Conservation (phyloP, 257 asterid species). For the Leptodermis oblonga region DNA sequence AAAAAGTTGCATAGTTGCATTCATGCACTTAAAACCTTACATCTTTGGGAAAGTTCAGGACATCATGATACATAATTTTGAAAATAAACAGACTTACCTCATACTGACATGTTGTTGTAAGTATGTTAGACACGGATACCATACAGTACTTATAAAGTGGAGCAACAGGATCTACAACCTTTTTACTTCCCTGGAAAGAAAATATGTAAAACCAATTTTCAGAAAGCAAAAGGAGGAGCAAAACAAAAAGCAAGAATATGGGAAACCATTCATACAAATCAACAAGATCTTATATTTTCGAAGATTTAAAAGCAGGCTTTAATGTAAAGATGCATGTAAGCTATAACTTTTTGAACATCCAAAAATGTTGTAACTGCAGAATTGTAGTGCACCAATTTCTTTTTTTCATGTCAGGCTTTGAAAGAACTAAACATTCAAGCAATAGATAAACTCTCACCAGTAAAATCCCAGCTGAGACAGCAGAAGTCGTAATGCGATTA, state of each 20-base stretch:
- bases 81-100: constrained; percentile 50
- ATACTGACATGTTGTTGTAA: constrained; percentile 94
- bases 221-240: constrained; percentile 13
- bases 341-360: not conserved
- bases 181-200: constrained; percentile 60
- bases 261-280: not conserved
- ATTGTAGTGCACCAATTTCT: not conserved
- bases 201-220: constrained; percentile 9
- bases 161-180: constrained; percentile 87
- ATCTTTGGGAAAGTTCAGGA: constrained; percentile 1
- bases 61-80: not conserved
- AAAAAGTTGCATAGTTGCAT: not conserved
- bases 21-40: not conserved
- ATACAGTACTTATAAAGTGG: constrained; percentile 82
- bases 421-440: constrained; percentile 9
- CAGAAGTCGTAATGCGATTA: constrained; percentile 94
- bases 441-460: constrained; percentile 48
- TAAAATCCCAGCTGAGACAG: constrained; percentile 76
- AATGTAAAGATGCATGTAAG: not conserved
- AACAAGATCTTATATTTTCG: not conserved
- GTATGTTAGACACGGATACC: constrained; percentile 87
- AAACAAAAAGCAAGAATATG: not conserved
- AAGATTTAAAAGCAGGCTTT: not conserved
- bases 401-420: not conserved
- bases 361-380: not conserved